phyloP scores from a whole-genome alignment of 345 rosid genomes.

The Brassica carinata region DNA sequence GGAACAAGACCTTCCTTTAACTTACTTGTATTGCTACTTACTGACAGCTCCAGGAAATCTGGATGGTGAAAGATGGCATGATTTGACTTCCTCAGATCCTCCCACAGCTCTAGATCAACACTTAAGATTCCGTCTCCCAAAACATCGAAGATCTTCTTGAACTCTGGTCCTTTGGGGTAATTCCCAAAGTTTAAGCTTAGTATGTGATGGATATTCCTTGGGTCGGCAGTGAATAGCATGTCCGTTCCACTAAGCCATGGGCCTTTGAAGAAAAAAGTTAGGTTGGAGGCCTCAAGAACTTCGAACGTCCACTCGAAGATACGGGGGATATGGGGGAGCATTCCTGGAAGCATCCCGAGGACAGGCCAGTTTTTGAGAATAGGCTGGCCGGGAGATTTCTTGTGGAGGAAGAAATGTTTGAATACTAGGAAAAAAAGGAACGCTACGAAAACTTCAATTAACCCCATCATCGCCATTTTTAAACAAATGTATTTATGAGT shows the following conservation, averaged over 20 bases:
- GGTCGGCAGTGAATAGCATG: slow-evolving; percentile 12
- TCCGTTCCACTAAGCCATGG: slow-evolving; percentile 4
- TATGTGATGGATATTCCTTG: slow-evolving; percentile 21
- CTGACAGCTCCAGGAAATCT: not conserved
- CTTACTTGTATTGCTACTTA: slow-evolving; percentile 17
- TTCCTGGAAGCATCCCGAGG: slow-evolving; percentile 18
- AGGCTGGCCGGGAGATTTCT: not conserved
- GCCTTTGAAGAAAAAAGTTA: slow-evolving; percentile 10
- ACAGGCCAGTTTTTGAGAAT: slow-evolving; percentile 11
- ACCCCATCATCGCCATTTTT: not conserved
- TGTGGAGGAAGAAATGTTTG: slow-evolving; percentile 4
- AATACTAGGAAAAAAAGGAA: not conserved
- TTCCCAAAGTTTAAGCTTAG: slow-evolving; percentile 14
- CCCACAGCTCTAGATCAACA: slow-evolving; percentile 6
- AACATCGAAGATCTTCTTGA: slow-evolving; percentile 14
- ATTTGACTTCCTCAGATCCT: slow-evolving; percentile 19
- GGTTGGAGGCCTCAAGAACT: not conserved
- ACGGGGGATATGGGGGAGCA: not conserved
- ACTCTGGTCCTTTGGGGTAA: slow-evolving; percentile 26
- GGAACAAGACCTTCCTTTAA: slow-evolving; percentile 4
- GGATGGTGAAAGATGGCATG: slow-evolving; percentile 3
- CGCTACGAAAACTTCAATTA: slow-evolving; percentile 4
- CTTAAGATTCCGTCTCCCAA: slow-evolving; percentile 23
- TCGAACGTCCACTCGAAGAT: not conserved
- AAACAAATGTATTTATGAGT: not conserved